These are phyloP conservation scores for Penicillium samsonianum DNA, from an alignment of 495 filamentous ascomycete genomes.

Conservation along the genomic window DNA sequence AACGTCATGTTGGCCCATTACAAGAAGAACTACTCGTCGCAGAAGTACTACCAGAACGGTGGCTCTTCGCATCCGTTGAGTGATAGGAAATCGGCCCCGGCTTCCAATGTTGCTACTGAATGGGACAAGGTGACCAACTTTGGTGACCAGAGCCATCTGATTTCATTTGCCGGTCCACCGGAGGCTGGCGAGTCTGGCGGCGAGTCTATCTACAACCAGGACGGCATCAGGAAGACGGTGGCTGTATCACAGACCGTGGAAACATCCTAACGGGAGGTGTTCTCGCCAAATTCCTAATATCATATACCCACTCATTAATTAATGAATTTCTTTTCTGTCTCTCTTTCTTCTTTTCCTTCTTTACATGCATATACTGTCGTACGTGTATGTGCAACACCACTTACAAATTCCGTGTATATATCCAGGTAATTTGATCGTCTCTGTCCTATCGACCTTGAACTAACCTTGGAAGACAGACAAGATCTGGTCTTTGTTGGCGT, in stretches of 20 bases:
- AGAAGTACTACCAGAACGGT: constrained; percentile 35
- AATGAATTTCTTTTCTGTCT: constrained; percentile 7
- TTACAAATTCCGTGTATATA: neutral
- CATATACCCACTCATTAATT: constrained; percentile 9
- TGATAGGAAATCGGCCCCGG: constrained; percentile 26
- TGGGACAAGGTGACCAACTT: constrained; percentile 27
- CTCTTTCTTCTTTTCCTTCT: neutral
- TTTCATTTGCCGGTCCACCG: constrained; percentile 34
- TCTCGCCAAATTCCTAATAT: neutral
- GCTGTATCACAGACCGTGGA: constrained; percentile 42
- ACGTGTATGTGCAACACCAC: too few relatives aligned
- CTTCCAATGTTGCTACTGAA: constrained; percentile 17
- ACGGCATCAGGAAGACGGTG: constrained; percentile 41
- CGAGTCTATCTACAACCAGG: constrained; percentile 12
- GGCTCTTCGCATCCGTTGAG: constrained; percentile 33
- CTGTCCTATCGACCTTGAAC: neutral
- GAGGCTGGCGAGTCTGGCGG: constrained; percentile 16
- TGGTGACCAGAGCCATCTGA: constrained; percentile 40
- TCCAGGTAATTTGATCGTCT: neutral
- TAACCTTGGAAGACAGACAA: neutral
- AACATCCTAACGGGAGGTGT: constrained; percentile 12
- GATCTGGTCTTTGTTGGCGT: neutral
- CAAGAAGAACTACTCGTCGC: constrained; percentile 32
- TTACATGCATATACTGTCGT: neutral
- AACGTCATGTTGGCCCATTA: constrained; percentile 40